A percentile compares a stretch with the other conserved stretches of the same genome.
Evolutionary conservation across 352 stramenopile species (phyloP).

Genomic region (Halophytophthora polymorphica): DNA sequence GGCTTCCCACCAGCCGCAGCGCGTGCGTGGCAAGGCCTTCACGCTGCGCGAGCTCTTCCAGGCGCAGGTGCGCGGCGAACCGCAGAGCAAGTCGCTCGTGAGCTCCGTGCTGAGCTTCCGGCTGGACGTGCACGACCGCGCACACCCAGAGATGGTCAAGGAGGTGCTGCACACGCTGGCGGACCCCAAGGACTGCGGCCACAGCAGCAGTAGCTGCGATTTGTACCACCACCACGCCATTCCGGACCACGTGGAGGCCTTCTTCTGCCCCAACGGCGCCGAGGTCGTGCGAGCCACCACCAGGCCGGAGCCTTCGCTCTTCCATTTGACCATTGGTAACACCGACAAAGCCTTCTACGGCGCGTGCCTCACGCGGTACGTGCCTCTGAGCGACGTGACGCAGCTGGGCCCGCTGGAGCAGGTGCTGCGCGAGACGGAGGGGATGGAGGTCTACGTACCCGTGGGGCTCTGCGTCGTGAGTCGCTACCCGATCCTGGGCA

Average conservation of each 20-base stretch:
- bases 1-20: conserved; percentile 72
- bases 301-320: conserved; percentile 60
- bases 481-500: conserved; percentile 78
- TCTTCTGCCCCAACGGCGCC: conserved; percentile 63
- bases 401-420: conserved; percentile 73
- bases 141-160: conserved; percentile 57
- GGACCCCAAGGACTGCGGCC: conserved; percentile 26
- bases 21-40: conserved; percentile 69
- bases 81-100: conserved; percentile 60
- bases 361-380: conserved; percentile 78
- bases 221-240: conserved; percentile 75
- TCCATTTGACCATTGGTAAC: conserved; percentile 83
- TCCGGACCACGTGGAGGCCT: conserved; percentile 80
- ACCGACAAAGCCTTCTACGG: conserved; percentile 80
- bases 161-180: conserved; percentile 72
- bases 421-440: conserved; percentile 78
- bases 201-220: conserved; percentile 48
- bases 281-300: conserved; percentile 61
- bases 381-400: conserved; percentile 58
- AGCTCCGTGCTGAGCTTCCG: conserved; percentile 73
- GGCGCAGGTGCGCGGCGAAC: conserved; percentile 53
- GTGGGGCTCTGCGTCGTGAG: conserved; percentile 79
- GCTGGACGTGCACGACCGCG: conserved; percentile 56
- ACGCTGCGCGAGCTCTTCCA: conserved; percentile 64
- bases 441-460: conserved; percentile 75